These are phyloP conservation scores for Noccaea bulbosa DNA, from an alignment of 345 rosid species.

Conservation along the genomic window DNA sequence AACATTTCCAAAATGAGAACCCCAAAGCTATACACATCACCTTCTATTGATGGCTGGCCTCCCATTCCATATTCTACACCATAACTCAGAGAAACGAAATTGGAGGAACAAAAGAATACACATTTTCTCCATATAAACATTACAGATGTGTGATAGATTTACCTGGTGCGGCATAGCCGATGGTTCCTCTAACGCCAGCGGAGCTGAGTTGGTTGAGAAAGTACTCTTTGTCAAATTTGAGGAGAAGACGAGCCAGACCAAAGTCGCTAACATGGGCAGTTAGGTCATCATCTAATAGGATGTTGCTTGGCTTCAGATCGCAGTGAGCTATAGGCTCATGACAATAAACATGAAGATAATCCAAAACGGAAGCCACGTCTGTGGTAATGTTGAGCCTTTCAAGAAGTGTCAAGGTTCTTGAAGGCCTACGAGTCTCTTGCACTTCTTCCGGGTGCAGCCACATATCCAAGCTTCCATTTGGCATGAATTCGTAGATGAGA, in stretches of 20 bases:
- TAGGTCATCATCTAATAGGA: background rate
- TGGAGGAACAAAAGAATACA: background rate
- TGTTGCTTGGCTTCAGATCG: background rate
- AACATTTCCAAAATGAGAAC: conserved; percentile 19
- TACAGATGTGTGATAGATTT: background rate
- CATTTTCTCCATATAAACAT: background rate
- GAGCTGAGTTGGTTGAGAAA: background rate
- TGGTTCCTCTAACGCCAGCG: background rate
- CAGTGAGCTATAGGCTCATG: background rate
- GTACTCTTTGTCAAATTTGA: background rate
- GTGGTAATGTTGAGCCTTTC: background rate
- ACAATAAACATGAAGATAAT: background rate
- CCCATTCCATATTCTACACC: conserved; percentile 46
- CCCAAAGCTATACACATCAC: conserved; percentile 26
- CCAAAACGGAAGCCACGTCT: background rate
- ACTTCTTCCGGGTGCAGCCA: conserved; percentile 11
- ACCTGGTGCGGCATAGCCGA: background rate
- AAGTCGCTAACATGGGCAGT: background rate
- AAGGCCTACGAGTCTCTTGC: background rate
- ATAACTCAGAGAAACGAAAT: background rate
- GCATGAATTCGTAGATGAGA: conserved; percentile 34
- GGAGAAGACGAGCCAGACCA: background rate
- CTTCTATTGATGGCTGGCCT: conserved; percentile 33
- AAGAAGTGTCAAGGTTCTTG: background rate
- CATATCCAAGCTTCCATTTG: conserved; percentile 31